Evolutionary conservation across 2,329 filamentous ascomycete genomes (phyloP).

Genomic region (Grosmannia huntii): DNA sequence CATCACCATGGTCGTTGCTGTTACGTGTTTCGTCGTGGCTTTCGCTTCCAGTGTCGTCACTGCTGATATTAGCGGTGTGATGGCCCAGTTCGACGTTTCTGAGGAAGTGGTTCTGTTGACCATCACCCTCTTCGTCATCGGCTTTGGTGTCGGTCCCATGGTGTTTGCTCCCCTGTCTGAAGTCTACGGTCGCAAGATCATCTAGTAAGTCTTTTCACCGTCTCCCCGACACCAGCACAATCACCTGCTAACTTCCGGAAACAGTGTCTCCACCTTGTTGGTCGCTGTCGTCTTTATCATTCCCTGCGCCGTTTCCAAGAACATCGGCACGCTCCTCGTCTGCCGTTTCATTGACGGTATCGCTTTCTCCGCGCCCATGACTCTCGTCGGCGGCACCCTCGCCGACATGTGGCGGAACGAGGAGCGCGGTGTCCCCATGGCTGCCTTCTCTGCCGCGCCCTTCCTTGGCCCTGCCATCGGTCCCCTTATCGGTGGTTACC

Average conservation of each 20-base stretch:
- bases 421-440: constrained; percentile 78
- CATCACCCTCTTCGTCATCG: constrained; percentile 67
- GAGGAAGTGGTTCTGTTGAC: constrained; percentile 60
- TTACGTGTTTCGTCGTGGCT: constrained; percentile 63
- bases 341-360: constrained; percentile 71
- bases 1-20: constrained; percentile 71
- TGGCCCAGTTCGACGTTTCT: constrained; percentile 52
- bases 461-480: constrained; percentile 72
- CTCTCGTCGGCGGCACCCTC: constrained; percentile 68
- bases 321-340: constrained; percentile 63
- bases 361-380: constrained; percentile 78
- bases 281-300: constrained; percentile 69
- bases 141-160: constrained; percentile 72
- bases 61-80: constrained; percentile 54
- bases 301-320: constrained; percentile 63
- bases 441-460: constrained; percentile 69
- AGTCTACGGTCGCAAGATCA: constrained; percentile 55
- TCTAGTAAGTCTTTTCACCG: constrained; percentile 40
- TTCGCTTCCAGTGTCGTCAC: constrained; percentile 66
- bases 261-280: constrained; percentile 46
- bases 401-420: constrained; percentile 77
- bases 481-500: constrained; percentile 60
- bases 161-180: constrained; percentile 68
- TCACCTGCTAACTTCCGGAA: background rate
- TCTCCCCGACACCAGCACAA: background rate